phyloP scores from a whole-genome alignment of 2,329 filamentous ascomycete genomes.

The Phialocephala sp. region DNA sequence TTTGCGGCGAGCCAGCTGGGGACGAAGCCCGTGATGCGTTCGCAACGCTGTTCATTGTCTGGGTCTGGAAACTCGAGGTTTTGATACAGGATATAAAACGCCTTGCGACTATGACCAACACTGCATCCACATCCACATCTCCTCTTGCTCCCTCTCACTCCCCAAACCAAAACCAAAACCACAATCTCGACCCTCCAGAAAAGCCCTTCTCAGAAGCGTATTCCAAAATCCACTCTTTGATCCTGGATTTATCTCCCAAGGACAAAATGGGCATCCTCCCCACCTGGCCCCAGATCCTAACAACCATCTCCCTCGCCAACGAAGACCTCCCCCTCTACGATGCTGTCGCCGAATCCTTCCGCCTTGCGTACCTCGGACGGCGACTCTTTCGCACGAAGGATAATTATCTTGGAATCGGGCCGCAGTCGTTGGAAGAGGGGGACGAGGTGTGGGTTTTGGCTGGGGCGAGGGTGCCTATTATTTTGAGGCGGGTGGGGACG shows the following conservation, averaged over 20 bases:
- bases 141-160: not conserved
- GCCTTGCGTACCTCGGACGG: not conserved
- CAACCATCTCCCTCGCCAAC: too few relatives aligned
- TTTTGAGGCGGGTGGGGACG: not conserved
- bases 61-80: not conserved
- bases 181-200: not conserved
- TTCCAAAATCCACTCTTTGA: not conserved
- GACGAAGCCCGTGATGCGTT: conserved; percentile 8
- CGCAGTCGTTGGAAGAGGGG: not conserved
- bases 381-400: not conserved
- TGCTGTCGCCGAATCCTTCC: not conserved
- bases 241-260: not conserved
- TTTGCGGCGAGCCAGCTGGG: conserved; percentile 8
- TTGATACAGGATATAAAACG: not conserved
- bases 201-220: not conserved
- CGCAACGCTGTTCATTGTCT: not conserved
- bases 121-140: not conserved
- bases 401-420: not conserved
- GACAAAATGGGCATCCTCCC: not conserved
- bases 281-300: too few relatives aligned
- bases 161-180: not conserved
- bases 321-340: not conserved
- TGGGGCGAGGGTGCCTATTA: not conserved
- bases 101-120: not conserved
- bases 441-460: not conserved